Evolutionary conservation across 163 green algal genomes (phyloP), one percentile per base, ranked within the genome.

Genomic region (Dunaliella salina): DNA sequence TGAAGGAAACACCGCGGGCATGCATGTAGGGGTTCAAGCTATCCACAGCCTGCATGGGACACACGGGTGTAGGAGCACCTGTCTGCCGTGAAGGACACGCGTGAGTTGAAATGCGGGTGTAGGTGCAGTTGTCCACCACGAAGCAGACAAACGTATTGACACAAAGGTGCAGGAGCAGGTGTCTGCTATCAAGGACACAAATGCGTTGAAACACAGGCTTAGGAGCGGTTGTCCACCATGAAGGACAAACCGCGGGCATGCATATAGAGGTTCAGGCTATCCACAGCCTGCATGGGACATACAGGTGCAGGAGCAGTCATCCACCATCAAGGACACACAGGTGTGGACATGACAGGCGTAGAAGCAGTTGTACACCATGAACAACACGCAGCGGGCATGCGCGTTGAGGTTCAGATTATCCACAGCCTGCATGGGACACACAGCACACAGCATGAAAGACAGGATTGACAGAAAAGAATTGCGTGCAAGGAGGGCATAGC

Each of bases 311-410:
- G n/a, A n/a, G n/a, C n/a, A n/a, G n/a, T n/a, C n/a, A n/a, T n/a
- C n/a, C n/a, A n/a, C n/a, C n/a, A n/a, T n/a, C n/a, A n/a, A n/a
- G n/a, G n/a, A n/a, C n/a, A n/a, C n/a, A n/a, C n/a, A n/a, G n/a
- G n/a, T n/a, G n/a, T n/a, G n/a, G n/a, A n/a, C n/a, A n/a, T n/a
- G n/a, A n/a, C n/a, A n/a, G n/a, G n/a, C 99, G 94, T 98, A 98
- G n/a, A 95, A 98, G 96, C 97, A 99, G 95, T 99, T 99, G 92
- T 99, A 97, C 12, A 99, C 86, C 97, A 99, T 99, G 94, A 99
- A 99, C 26, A 96, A 97, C 1, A 99, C 97, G 81, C 97, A 99
- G n/a, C 96, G 96, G 0, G 99, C 97, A 82, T 97, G 69, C 96
- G 92, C 0, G 97, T 97, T 87, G n/a, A 97, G 97, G 93, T 99